Evolutionary conservation across 208 protist genomes (phyloP), one percentile per base, ranked within the genome.

Genomic region (Phytomonas sp.): DNA sequence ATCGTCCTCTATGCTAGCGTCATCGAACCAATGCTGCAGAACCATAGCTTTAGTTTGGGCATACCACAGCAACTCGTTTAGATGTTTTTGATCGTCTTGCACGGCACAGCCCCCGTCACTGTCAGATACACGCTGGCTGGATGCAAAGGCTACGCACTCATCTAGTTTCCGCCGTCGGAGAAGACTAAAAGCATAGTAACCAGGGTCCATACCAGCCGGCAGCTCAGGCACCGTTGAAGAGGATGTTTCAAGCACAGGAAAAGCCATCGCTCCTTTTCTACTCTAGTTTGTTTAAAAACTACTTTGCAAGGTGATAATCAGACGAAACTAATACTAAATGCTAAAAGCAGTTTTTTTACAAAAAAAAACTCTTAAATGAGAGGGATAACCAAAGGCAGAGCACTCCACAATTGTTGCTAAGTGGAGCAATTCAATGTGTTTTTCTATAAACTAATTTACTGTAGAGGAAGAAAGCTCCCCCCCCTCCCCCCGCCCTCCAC

Each of bases 1-100:
- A 67, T 67, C 70, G 68, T 98, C 96, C 53, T 98, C 97, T 63
- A 98, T 79, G 33, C 98, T 96, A n/a, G 90, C 80, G 74, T 99
- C 97, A 74, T 98, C 96, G 72, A 97, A 97, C 85, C 86, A 98
- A 69, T 82, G 93, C 70, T 96, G 90, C 67, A 85, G 75, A 51
- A 95, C 94, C 56, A 98, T 82, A 8, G 95, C 87, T 43, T 87
- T 84, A 7, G 84, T 90, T 76, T 98, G 97, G 15, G 98, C 87
- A 65, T 82, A 95, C 97, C 97, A 98, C 64, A 98, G 74, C 37
- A 83, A 76, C 82, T 93, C 79, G 9, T 9, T 40, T 9, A 40
- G 36, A 4, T 40, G 4, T 9, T 4, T 40, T 40, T 40, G 4
- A 40, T 40, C 36, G 9, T 9, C 36, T 17, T 92, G 83, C 28